Base-by-base conservation (phyloP, 2,329 filamentous ascomycete genomes). In the Knufia fluminis region DNA sequence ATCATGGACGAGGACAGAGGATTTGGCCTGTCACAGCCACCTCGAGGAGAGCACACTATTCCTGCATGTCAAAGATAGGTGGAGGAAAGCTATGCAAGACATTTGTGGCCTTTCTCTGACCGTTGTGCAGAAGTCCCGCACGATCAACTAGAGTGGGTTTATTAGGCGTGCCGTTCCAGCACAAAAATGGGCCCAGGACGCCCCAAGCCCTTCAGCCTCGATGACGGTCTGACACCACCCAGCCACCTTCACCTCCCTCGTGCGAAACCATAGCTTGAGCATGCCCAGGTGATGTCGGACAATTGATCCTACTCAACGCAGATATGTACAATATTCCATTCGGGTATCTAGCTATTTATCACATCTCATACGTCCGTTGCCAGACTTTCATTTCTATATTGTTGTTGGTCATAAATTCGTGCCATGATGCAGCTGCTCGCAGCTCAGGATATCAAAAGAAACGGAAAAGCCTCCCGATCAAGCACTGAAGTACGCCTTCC, bases 371-470 rank as follows among this genome's bases (percentile, higher is more conserved):
- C 12, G 16, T 48, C 45, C 35, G n/a, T 48, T 20, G 45, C 45
- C 35, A 31, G 45, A 48, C 12, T 19, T 20, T 26, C 6, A 19
- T 14, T 9, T 48, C 45, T 48, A 40, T 39, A 4, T 48, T 32
- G 22, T 48, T 40, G 17, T 8, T 32, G 23, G 26, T 45, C 42
- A 22, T 45, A 12, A 45, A 16, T 20, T 46, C 43, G 31, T 46
- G 31, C 42, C 19, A 20, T 46, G 31, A 26, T 36, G 43, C 32
- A 19, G 43, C 43, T 46, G 28, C 12, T 46, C 19, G 19, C 28
- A 35, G 22, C 28, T 36, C 31, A 31, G 43, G 43, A 31, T 46
- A 46, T 36, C 43, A 46, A 19, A 43, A 23, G 32, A 24, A 46
- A 46, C 19, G n/a, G 12, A 46, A 36, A 35, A 23, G 28, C 31